Percentiles rank a stretch among this genome's conserved stretches.
These are phyloP conservation scores for Botryotinia narcissicola DNA, from an alignment of 2,329 filamentous ascomycete species.

Conservation along the genomic window DNA sequence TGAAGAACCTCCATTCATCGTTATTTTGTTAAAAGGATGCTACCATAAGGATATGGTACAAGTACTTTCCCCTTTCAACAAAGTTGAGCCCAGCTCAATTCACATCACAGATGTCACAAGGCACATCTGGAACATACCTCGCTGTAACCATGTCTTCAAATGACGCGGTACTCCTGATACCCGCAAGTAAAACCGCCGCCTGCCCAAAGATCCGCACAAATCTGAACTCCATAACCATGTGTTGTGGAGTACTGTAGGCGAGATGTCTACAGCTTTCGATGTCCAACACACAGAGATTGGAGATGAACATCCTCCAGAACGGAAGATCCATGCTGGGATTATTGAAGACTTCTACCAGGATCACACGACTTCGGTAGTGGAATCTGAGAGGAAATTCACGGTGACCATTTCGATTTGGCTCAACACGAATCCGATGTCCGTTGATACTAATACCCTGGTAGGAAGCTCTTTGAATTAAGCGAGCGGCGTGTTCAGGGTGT, in stretches of 20 bases:
- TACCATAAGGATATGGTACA: too few species aligned
- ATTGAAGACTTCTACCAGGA: not conserved
- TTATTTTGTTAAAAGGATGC: too few species aligned
- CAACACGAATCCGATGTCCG: not conserved
- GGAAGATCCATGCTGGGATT: not conserved
- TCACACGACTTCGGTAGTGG: not conserved
- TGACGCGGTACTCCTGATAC: not conserved
- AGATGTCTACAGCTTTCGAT: not conserved
- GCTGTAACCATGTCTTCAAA: not conserved
- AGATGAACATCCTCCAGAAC: not conserved
- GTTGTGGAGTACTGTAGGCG: not conserved
- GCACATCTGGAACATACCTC: not conserved
- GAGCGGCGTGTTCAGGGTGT: not conserved
- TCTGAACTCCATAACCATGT: not conserved
- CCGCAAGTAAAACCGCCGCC: not conserved
- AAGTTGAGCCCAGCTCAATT: not conserved
- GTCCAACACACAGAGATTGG: not conserved
- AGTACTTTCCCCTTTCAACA: too few species aligned
- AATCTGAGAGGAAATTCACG: not conserved
- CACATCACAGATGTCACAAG: not conserved
- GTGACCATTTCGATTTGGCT: not conserved
- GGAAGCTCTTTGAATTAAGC: rapidly evolving
- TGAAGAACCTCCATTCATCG: too few species aligned
- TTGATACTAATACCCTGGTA: not conserved
- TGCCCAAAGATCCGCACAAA: not conserved